phyloP scores from a whole-genome alignment of 306 rosid genomes.

The Cajanus cajan region DNA sequence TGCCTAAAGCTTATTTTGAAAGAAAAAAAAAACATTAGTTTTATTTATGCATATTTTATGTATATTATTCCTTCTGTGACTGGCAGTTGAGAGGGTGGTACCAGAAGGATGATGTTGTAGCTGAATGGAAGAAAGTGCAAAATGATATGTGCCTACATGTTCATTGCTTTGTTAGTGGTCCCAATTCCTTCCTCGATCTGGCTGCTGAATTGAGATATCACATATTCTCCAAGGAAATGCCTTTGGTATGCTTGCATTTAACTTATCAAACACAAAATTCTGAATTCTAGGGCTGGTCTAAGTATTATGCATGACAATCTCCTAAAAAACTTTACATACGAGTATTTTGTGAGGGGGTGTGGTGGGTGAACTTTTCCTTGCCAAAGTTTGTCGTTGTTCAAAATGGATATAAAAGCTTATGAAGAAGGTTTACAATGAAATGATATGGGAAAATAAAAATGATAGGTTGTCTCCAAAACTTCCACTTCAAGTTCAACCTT shows the following conservation, averaged over 20 bases:
- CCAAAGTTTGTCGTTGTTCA: neutral
- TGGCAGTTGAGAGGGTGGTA: constrained; percentile 93
- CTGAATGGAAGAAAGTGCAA: constrained; percentile 95
- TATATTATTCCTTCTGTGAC: constrained; percentile 3
- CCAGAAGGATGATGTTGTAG: constrained; percentile 91
- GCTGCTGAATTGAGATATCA: constrained; percentile 92
- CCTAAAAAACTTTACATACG: neutral
- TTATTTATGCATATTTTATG: neutral
- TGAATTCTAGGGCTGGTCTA: constrained; percentile 13
- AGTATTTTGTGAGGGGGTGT: neutral
- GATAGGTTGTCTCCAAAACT: neutral
- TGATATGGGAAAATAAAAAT: neutral
- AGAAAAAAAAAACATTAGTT: neutral
- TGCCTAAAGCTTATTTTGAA: neutral
- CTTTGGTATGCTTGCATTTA: constrained; percentile 57
- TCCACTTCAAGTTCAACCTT: neutral
- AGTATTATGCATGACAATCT: neutral
- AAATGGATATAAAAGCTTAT: neutral
- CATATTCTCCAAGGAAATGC: constrained; percentile 95
- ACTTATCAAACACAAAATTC: neutral
- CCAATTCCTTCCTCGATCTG: constrained; percentile 63
- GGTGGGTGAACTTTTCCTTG: neutral
- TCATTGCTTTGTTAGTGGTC: constrained; percentile 97
- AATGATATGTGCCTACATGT: constrained; percentile 87
- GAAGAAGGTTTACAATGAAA: neutral